A percentile compares a stretch with the other conserved stretches of the same genome.
phyloP scores from a whole-genome alignment of 225 moss, liverwort and hornwort species.

The Polytrichum commune region DNA sequence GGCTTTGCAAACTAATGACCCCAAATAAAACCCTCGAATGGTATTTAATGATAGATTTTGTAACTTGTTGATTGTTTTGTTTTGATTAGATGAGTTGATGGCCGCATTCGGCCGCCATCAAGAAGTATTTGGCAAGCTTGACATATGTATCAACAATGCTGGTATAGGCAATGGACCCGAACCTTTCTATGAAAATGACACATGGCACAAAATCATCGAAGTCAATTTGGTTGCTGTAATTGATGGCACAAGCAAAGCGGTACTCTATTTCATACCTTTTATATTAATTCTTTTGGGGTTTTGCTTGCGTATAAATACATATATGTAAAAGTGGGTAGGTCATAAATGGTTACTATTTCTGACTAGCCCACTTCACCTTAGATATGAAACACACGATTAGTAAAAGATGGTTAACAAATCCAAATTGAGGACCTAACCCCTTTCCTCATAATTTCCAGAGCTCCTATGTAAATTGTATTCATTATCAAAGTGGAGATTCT shows the following conservation, averaged over 20 bases:
- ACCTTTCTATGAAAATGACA: conserved; percentile 15
- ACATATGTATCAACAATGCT: conserved; percentile 58
- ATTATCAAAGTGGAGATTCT: too few relatives aligned
- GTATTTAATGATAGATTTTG: too few relatives aligned
- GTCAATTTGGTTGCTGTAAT: conserved; percentile 45
- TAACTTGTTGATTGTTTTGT: too few relatives aligned
- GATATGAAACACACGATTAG: too few relatives aligned
- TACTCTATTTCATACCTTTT: conserved; percentile 7
- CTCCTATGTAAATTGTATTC: too few relatives aligned
- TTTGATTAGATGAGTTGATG: conserved; percentile 33
- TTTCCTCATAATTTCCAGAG: too few relatives aligned
- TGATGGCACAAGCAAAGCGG: conserved; percentile 60
- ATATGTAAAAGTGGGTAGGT: too few relatives aligned
- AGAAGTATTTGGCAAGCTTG: conserved; percentile 43
- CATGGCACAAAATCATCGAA: conserved; percentile 39
- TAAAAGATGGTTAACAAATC: too few relatives aligned
- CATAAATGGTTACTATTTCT: neutral
- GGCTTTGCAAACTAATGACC: too few relatives aligned
- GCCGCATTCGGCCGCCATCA: conserved; percentile 43
- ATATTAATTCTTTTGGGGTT: neutral
- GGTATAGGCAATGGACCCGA: conserved; percentile 17
- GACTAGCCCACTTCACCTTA: too few relatives aligned
- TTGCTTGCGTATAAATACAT: neutral
- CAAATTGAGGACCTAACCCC: too few relatives aligned
- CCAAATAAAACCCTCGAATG: too few relatives aligned